These are phyloP conservation scores for Nicotiana otophora DNA, from an alignment of 257 asterid genomes.

Conservation along the genomic window DNA sequence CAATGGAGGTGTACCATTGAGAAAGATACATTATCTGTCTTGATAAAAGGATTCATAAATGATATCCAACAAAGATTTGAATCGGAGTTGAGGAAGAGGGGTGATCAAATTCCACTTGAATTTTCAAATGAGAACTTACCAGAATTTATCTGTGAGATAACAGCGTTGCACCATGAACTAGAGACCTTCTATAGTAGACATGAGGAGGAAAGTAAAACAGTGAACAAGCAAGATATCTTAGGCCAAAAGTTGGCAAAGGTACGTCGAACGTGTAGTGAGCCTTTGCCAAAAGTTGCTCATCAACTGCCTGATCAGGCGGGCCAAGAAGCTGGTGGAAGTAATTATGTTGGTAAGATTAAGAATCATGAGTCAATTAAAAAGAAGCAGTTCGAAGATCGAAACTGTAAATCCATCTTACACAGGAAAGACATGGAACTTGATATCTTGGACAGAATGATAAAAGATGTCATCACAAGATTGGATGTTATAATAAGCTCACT, in stretches of 20 bases:
- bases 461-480: constrained; percentile 28
- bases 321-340: constrained; percentile 17
- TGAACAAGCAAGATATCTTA: neutral
- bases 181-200: constrained; percentile 20
- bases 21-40: constrained; percentile 38
- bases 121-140: constrained; percentile 28
- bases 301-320: constrained; percentile 11
- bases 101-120: constrained; percentile 1
- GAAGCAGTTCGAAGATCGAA: constrained; percentile 28
- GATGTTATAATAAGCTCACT: constrained; percentile 31
- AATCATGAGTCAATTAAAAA: constrained; percentile 39
- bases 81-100: constrained; percentile 23
- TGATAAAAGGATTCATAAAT: constrained; percentile 38
- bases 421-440: constrained; percentile 23
- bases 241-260: neutral
- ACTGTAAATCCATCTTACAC: constrained; percentile 11
- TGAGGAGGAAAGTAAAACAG: constrained; percentile 6
- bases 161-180: constrained; percentile 26
- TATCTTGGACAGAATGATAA: constrained; percentile 30
- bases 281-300: constrained; percentile 20
- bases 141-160: constrained; percentile 29
- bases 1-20: constrained; percentile 56
- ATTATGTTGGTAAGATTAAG: constrained; percentile 36
- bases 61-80: constrained; percentile 30
- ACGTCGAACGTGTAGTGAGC: constrained; percentile 35